A percentile compares a stretch with the other conserved stretches of the same genome.
Conservation (phyloP, 1,139 yeast genomes). For the Keqinozyma sinolaborantium region DNA sequence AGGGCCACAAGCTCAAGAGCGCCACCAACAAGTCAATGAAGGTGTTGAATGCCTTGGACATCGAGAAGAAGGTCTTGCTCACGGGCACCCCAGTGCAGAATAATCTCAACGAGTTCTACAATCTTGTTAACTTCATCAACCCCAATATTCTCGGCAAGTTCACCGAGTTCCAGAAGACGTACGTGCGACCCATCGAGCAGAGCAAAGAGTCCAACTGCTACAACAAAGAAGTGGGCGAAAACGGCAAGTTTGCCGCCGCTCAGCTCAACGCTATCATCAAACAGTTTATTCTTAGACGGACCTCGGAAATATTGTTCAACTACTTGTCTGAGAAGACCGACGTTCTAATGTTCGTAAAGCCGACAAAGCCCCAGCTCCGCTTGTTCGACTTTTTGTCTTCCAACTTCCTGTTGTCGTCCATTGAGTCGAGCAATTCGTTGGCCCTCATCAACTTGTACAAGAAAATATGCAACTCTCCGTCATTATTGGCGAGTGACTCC, state of each 20-base stretch:
- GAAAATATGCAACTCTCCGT: slow-evolving; percentile 83
- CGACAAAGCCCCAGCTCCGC: slow-evolving; percentile 57
- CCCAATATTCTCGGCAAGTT: slow-evolving; percentile 76
- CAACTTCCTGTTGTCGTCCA: slow-evolving; percentile 7
- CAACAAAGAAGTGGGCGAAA: slow-evolving; percentile 42
- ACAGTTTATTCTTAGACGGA: slow-evolving; percentile 71
- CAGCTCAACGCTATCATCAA: slow-evolving; percentile 63
- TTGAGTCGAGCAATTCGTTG: slow-evolving; percentile 39
- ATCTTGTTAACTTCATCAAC: slow-evolving; percentile 76
- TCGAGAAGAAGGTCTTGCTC: slow-evolving; percentile 58
- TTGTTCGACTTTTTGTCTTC: slow-evolving; percentile 50
- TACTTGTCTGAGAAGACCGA: slow-evolving; percentile 80
- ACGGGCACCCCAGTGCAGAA: slow-evolving; percentile 97
- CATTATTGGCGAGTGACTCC: slow-evolving; percentile 47
- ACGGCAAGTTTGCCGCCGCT: slow-evolving; percentile 61
- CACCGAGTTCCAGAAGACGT: slow-evolving; percentile 61
- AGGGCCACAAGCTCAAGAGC: slow-evolving; percentile 85
- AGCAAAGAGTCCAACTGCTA: slow-evolving; percentile 73
- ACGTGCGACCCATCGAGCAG: slow-evolving; percentile 65
- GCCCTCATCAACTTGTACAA: slow-evolving; percentile 71
- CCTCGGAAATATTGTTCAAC: slow-evolving; percentile 57
- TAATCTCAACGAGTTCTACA: slow-evolving; percentile 79
- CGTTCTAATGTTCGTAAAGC: slow-evolving; percentile 72
- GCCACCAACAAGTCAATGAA: slow-evolving; percentile 66
- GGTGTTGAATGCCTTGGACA: slow-evolving; percentile 53